These are phyloP conservation scores for Yamadazyma insecticola DNA, from an alignment of 805 yeast genomes.

Conservation along the genomic window DNA sequence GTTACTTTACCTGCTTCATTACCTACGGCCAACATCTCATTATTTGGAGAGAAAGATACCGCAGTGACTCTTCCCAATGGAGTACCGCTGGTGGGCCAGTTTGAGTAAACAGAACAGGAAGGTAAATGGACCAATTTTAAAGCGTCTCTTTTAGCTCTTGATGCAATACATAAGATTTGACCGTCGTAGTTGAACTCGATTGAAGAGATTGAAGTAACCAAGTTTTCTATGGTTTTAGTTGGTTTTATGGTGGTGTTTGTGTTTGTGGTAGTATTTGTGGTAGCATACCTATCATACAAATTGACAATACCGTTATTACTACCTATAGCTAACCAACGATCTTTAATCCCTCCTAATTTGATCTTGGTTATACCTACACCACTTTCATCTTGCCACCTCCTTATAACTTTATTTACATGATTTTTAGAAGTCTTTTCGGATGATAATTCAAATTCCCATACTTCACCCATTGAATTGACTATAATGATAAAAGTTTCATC, in stretches of 20 bases:
- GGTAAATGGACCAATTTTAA: slow-evolving; percentile 84
- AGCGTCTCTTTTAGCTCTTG: slow-evolving; percentile 82
- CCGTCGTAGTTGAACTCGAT: slow-evolving; percentile 81
- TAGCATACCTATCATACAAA: slow-evolving; percentile 59
- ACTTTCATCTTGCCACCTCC: slow-evolving; percentile 81
- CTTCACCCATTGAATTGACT: slow-evolving; percentile 75
- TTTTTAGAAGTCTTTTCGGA: neutral
- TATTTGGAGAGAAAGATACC: slow-evolving; percentile 71
- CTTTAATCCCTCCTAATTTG: slow-evolving; percentile 62
- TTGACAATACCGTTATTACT: slow-evolving; percentile 85
- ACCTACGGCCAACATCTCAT: slow-evolving; percentile 83
- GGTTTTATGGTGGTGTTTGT: slow-evolving; percentile 42
- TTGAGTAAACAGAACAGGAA: slow-evolving; percentile 75
- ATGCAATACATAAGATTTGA: slow-evolving; percentile 80
- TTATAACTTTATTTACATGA: slow-evolving; percentile 39
- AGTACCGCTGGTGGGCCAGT: slow-evolving; percentile 97
- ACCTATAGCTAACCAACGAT: slow-evolving; percentile 87
- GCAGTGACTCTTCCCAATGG: slow-evolving; percentile 93
- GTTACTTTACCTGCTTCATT: slow-evolving; percentile 89
- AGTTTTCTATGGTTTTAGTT: slow-evolving; percentile 63
- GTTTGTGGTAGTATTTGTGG: slow-evolving; percentile 14
- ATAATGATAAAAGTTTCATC: slow-evolving; percentile 46
- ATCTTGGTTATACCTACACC: slow-evolving; percentile 81
- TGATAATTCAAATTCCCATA: slow-evolving; percentile 70
- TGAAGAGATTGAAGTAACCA: slow-evolving; percentile 75